These are phyloP conservation scores for Pyrenula aspistea DNA, from an alignment of 495 filamentous ascomycete species.

Conservation along the genomic window DNA sequence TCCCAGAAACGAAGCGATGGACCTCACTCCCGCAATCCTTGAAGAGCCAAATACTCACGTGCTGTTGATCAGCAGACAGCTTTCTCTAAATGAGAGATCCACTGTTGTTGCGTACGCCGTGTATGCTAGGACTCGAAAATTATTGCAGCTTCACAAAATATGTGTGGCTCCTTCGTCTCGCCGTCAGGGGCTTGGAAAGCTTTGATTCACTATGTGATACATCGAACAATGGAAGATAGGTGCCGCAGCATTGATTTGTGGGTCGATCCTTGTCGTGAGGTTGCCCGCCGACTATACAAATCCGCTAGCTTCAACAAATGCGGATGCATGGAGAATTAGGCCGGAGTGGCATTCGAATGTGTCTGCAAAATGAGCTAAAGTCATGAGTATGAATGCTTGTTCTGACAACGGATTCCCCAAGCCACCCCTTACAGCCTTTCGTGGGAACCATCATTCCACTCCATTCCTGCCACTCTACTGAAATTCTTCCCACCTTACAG, in stretches of 20 bases:
- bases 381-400: not conserved
- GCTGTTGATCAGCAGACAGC: conserved; percentile 26
- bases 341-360: too few species aligned
- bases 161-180: conserved; percentile 41
- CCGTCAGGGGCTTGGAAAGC: conserved; percentile 38
- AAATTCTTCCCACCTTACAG: not conserved
- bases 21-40: conserved; percentile 39
- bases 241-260: conserved; percentile 45
- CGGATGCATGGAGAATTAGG: conserved; percentile 40
- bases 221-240: conserved; percentile 36
- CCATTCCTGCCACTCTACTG: not conserved
- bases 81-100: conserved; percentile 1
- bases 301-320: conserved; percentile 38
- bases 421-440: not conserved
- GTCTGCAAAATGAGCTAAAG: not conserved
- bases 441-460: not conserved
- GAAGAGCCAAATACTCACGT: conserved; percentile 45
- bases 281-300: conserved; percentile 37
- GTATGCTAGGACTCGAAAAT: conserved; percentile 38
- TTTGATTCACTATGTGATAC: conserved; percentile 35
- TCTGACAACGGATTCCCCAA: not conserved
- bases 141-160: conserved; percentile 45
- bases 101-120: conserved; percentile 39
- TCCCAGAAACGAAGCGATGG: conserved; percentile 42
- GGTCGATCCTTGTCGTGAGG: conserved; percentile 42